A percentile compares a stretch with the other conserved stretches of the same genome.
Conservation (phyloP, 106 monocot genomes). For the Gastrodia elata region DNA sequence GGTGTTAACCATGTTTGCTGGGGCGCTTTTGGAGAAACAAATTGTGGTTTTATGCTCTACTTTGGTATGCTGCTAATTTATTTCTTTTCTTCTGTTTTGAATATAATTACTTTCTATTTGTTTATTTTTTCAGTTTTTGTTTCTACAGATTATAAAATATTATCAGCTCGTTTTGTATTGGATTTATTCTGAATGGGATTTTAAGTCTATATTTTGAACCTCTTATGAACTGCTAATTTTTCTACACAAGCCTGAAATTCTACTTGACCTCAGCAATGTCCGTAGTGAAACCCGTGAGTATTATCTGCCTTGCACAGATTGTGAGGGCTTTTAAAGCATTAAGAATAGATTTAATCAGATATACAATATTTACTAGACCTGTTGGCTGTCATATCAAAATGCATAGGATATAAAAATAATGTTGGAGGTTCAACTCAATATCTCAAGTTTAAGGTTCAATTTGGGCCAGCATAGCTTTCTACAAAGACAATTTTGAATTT, state of each 20-base stretch:
- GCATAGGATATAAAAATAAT: no score
- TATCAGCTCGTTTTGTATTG: neutral
- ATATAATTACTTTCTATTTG: neutral
- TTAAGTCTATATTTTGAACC: neutral
- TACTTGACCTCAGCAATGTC: neutral
- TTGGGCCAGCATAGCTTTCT: no score
- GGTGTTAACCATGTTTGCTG: conserved; percentile 83
- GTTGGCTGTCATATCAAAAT: neutral
- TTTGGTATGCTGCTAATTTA: conserved; percentile 47
- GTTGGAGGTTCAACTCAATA: neutral
- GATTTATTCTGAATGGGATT: neutral
- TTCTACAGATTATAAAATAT: neutral
- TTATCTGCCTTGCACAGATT: conserved; percentile 7
- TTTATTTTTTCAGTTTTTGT: neutral
- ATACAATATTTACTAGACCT: no score
- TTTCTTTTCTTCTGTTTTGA: neutral
- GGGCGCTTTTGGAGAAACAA: conserved; percentile 95
- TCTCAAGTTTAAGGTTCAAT: neutral
- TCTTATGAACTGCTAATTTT: neutral
- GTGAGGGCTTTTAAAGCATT: neutral
- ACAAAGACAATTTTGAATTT: no score
- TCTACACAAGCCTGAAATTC: neutral
- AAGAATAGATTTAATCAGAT: neutral
- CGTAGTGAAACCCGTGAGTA: neutral
- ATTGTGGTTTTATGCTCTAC: conserved; percentile 91